These are phyloP conservation scores for Trichoderma koningiopsis DNA, from an alignment of 2,329 filamentous ascomycete species.

Conservation along the genomic window DNA sequence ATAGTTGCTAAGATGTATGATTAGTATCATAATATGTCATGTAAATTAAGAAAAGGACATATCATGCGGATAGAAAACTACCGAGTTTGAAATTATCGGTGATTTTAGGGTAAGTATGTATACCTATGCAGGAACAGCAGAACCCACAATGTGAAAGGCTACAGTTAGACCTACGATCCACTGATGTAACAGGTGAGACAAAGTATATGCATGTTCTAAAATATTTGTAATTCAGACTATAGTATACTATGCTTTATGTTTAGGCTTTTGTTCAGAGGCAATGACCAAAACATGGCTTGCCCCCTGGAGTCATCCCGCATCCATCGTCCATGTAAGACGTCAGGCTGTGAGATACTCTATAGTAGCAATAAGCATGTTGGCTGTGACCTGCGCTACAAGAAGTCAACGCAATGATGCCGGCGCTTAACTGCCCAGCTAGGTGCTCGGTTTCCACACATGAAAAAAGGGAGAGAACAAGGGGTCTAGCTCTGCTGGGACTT, in stretches of 20 bases:
- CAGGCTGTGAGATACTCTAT: neutral
- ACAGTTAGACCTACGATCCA: neutral
- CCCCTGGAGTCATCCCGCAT: neutral
- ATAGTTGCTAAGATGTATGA: neutral
- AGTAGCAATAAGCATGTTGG: slow-evolving; percentile 28
- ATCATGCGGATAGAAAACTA: neutral
- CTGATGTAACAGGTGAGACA: slow-evolving; percentile 1
- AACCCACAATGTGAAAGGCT: neutral
- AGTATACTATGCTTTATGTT: neutral
- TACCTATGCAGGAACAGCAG: neutral
- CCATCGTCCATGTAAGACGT: neutral
- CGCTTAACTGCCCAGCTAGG: slow-evolving; percentile 29
- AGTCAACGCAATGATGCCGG: slow-evolving; percentile 34
- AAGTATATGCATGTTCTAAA: neutral
- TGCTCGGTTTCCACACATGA: neutral
- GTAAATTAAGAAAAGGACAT: neutral
- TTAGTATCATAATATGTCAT: neutral
- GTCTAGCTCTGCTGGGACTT: neutral
- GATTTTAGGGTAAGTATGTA: neutral
- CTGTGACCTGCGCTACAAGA: slow-evolving; percentile 37
- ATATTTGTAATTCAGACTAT: neutral
- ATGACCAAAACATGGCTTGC: neutral
- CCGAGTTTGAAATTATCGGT: neutral
- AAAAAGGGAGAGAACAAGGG: neutral
- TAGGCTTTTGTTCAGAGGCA: neutral